Conservation (phyloP, 495 filamentous ascomycete species). For the Aspergillus campestris region DNA sequence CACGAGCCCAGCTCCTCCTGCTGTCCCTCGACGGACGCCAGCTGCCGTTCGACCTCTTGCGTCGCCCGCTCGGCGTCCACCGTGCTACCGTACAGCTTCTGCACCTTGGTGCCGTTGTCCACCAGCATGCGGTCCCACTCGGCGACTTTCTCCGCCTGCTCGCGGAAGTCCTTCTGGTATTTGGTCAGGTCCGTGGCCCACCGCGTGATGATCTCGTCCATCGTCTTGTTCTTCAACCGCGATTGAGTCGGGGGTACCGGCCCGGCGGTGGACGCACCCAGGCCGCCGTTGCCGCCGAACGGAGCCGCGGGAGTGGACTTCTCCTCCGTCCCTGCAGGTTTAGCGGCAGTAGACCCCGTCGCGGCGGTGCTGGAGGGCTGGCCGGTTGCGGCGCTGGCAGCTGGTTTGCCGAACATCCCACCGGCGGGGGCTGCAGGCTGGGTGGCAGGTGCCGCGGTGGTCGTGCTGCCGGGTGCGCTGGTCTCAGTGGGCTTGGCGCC, state of each 20-base stretch:
- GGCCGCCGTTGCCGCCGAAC: constrained; percentile 23
- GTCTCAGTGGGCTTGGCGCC: constrained; percentile 28
- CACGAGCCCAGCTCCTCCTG: constrained; percentile 79
- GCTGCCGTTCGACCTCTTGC: constrained; percentile 82
- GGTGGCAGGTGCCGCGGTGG: constrained; percentile 19
- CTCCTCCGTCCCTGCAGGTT: too few species aligned
- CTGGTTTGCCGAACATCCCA: constrained; percentile 23
- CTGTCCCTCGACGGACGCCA: constrained; percentile 78
- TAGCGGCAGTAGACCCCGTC: constrained; percentile 2
- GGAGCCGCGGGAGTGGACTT: too few species aligned
- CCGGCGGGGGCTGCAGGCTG: constrained; percentile 15
- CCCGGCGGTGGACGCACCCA: constrained; percentile 67
- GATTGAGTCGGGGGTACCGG: constrained; percentile 70
- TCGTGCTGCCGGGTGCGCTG: constrained; percentile 20
- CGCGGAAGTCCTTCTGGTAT: constrained; percentile 91
- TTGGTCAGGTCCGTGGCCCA: constrained; percentile 94
- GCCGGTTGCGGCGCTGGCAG: constrained; percentile 17
- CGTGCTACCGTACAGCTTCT: constrained; percentile 76
- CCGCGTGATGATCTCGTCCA: constrained; percentile 98
- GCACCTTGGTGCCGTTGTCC: constrained; percentile 85
- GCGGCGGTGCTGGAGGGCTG: constrained; percentile 19
- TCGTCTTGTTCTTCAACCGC: constrained; percentile 92
- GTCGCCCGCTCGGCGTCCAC: constrained; percentile 88
- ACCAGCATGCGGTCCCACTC: constrained; percentile 88
- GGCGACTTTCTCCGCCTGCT: constrained; percentile 77